Percentiles rank a stretch among this genome's conserved stretches.
Conservation (phyloP, 2,329 filamentous ascomycete genomes). For the Ophiostoma ips region DNA sequence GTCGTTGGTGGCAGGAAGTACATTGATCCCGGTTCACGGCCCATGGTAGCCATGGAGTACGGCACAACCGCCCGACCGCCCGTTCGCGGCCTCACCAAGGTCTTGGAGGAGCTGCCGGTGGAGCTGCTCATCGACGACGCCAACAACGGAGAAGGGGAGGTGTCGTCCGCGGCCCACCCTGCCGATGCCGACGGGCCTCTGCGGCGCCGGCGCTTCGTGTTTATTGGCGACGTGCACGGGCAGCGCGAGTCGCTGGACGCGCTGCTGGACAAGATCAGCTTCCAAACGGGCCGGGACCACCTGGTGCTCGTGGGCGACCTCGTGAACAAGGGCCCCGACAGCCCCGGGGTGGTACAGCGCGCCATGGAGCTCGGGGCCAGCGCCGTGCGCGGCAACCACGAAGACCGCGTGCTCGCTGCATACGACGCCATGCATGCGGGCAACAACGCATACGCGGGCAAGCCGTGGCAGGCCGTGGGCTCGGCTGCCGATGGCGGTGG, state of each 20-base stretch:
- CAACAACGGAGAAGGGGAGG: conserved; percentile 9
- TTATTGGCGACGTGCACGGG: conserved; percentile 89
- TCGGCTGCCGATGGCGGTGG: too few species aligned
- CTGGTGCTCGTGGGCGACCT: conserved; percentile 66
- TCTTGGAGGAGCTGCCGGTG: conserved; percentile 20
- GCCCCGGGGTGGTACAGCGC: conserved; percentile 59
- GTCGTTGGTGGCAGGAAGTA: neutral
- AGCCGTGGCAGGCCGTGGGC: neutral
- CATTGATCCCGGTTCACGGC: neutral
- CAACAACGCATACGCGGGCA: neutral
- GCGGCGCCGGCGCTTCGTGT: conserved; percentile 46
- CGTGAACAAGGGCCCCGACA: conserved; percentile 78
- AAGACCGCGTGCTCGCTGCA: conserved; percentile 67
- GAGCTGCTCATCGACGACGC: conserved; percentile 17
- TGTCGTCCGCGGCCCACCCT: conserved; percentile 17
- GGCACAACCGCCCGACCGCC: conserved; percentile 25
- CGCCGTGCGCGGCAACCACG: conserved; percentile 83
- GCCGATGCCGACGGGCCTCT: conserved; percentile 18
- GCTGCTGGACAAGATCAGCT: conserved; percentile 54
- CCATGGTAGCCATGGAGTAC: conserved; percentile 18
- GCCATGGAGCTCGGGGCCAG: conserved; percentile 62
- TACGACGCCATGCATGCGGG: conserved; percentile 28
- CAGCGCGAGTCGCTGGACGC: conserved; percentile 53
- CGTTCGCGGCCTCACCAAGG: conserved; percentile 19
- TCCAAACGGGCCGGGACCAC: conserved; percentile 50